phyloP scores from a whole-genome alignment of 2,329 filamentous ascomycete genomes.

The Fusarium coffeatum region DNA sequence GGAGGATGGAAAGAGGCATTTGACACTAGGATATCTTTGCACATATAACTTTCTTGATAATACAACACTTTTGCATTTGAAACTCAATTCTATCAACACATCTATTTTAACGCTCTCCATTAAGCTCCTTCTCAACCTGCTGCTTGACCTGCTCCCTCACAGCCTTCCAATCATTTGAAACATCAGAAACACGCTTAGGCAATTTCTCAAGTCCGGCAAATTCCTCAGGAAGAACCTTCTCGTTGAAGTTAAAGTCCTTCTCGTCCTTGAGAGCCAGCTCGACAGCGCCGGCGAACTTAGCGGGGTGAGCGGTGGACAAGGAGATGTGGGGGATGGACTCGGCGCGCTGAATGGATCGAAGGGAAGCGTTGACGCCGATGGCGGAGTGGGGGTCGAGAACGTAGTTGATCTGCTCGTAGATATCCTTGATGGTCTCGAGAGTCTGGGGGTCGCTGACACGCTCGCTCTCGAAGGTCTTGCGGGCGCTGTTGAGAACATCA shows the following conservation, averaged over 20 bases:
- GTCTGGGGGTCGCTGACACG: constrained; percentile 75
- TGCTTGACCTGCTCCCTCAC: constrained; percentile 80
- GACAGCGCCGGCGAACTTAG: constrained; percentile 91
- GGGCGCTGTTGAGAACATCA: constrained; percentile 77
- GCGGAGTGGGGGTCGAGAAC: constrained; percentile 94
- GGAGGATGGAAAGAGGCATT: not conserved
- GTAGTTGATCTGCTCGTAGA: constrained; percentile 74
- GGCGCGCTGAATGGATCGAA: constrained; percentile 72
- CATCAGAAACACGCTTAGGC: constrained; percentile 77
- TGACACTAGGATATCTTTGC: not conserved
- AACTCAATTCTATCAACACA: constrained; percentile 2
- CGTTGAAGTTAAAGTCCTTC: constrained; percentile 78
- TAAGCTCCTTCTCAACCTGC: constrained; percentile 75
- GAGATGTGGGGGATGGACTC: constrained; percentile 76
- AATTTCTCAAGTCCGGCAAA: constrained; percentile 82
- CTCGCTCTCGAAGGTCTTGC: constrained; percentile 84
- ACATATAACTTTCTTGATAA: not conserved
- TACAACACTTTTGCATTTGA: constrained; percentile 2
- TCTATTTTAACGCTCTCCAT: constrained; percentile 42
- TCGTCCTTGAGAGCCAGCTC: constrained; percentile 79
- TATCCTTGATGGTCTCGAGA: constrained; percentile 69
- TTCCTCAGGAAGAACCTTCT: constrained; percentile 81
- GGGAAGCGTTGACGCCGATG: constrained; percentile 82
- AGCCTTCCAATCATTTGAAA: constrained; percentile 77
- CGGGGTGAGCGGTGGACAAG: constrained; percentile 93